A percentile compares a stretch with the other conserved stretches of the same genome.
phyloP scores from a whole-genome alignment of 2,329 filamentous ascomycete species.

The Seiridium cupressi region DNA sequence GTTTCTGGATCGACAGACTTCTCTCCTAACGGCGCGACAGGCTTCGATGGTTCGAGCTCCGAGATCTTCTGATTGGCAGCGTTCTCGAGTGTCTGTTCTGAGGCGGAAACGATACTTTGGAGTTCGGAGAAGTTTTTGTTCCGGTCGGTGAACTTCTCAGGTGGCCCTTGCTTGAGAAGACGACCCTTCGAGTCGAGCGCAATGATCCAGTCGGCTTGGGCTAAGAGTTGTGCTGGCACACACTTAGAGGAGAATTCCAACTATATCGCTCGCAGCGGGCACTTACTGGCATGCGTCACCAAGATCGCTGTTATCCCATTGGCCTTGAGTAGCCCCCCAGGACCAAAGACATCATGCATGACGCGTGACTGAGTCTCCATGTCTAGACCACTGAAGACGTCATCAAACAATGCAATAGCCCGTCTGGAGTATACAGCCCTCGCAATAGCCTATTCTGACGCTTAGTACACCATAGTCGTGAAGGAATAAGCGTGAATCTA shows the following conservation, averaged over 20 bases:
- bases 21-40: neutral
- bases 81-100: neutral
- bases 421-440: conserved; percentile 1
- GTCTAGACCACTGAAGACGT: conserved; percentile 6
- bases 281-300: conserved; percentile 14
- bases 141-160: neutral
- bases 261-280: neutral
- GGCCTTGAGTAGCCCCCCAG: neutral
- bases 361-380: conserved; percentile 1
- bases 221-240: conserved; percentile 10
- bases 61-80: neutral
- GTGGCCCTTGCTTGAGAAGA: conserved; percentile 26
- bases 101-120: neutral
- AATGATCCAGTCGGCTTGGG: conserved; percentile 32
- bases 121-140: neutral
- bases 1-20: conserved; percentile 6
- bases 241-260: neutral
- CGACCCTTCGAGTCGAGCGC: conserved; percentile 20
- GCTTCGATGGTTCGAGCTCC: neutral
- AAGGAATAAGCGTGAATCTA: neutral
- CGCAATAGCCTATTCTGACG: conserved; percentile 21
- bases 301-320: neutral
- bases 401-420: conserved; percentile 1
- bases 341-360: conserved; percentile 1
- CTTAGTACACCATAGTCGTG: neutral